Evolutionary conservation across 768 basidiomycete species (phyloP), one percentile per base, ranked within the genome.

Genomic region (Tylopilus rubrobrunneus): DNA sequence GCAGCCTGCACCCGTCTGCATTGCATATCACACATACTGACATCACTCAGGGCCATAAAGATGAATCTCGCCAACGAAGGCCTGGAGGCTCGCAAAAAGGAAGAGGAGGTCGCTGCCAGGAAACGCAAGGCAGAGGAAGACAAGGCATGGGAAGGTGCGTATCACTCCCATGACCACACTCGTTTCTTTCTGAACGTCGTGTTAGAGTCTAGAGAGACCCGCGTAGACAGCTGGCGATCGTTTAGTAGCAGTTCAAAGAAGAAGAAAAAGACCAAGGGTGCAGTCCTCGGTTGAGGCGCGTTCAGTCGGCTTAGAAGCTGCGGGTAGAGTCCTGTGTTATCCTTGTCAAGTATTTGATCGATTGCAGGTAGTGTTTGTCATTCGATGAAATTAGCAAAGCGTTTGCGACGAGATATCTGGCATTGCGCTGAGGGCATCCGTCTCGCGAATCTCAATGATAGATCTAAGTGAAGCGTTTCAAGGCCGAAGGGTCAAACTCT

Each of bases 41-140:
- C 56, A 31, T 27, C 21, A n/a, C n/a, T 4, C 58, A 92, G 91
- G 65, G 89, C 92, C 1, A 73, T 92, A 62, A 93, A 93, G 76
- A 84, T 92, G 84, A 92, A 92, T 66, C 70, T 94, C 51, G 92
- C 92, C 8, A 94, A 94, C 61, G 92, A 94, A 69, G 92, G 92
- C 4, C 74, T 94, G 5, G 93, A 96, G 66, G 94, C 94, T n/a
- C 80, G 86, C 62, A 90, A 87, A 77, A 93, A 92, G 67, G 93
- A 97, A 49, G 91, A 92, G 53, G 94, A 94, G 60, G 78, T 87
- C 11, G 71, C 77, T 23, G 63, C 82, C 34, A 84, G 72, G 73
- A 96, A 96, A 70, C 80, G 93, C 50, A 96, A 96, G 71, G 87
- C 79, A 1, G 92, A 95, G 61, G 90, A 94, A 7, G 91, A 95